Base-by-base conservation (phyloP, 2,329 filamentous ascomycete genomes). In the Westerdykella aurantiaca region DNA sequence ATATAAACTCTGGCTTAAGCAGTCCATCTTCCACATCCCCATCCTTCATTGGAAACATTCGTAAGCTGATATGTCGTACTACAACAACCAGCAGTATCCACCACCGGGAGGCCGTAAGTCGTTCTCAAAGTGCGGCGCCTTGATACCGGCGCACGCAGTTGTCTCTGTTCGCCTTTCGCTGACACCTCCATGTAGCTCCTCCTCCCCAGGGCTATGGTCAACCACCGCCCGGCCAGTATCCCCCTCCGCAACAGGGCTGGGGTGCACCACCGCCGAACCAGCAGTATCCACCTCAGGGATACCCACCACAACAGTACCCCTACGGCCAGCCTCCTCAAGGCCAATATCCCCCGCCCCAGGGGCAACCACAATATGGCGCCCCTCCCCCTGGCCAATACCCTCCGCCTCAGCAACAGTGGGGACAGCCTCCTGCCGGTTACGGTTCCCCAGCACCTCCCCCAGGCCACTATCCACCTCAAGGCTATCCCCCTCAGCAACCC, bases 101-200 rank as follows among this genome's bases (percentile, higher is more conserved):
- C 58, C 58, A 34, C 58, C 57, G 37, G 53, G 56, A 43, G 55
- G 57, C 43, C 55, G 61, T 65, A 57, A 57, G 61, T 63, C n/a
- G 31, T 38, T 34, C 18, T 37, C 42, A 34, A 29, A 4, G 7
- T 10, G 25, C 9, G 11, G 25, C 25, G 25, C 11, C 25, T 5
- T 12, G 7, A 10, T 12, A 29, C 25, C 7, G 25, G 4, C 25
- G 23, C 39, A 39, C 21, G 31, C 37, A 16, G 33, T 31, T 38
- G 12, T n/a, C 37, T 16, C 37, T 16, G 13, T 38, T 16, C 12
- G 3, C 14, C 3, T 23, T 37, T 31, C 34, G 33, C 18, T 38
- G 37, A 46, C 43, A 34, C 38, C 11, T 29, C 25, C 25, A 29
- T 29, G 7, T 29, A 12, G 34, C 48, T 41, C 33, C 41, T 42